Percentiles rank a stretch among this genome's conserved stretches.
Conservation (phyloP, 768 basidiomycete species). For the Cystobasidium ongulense region DNA sequence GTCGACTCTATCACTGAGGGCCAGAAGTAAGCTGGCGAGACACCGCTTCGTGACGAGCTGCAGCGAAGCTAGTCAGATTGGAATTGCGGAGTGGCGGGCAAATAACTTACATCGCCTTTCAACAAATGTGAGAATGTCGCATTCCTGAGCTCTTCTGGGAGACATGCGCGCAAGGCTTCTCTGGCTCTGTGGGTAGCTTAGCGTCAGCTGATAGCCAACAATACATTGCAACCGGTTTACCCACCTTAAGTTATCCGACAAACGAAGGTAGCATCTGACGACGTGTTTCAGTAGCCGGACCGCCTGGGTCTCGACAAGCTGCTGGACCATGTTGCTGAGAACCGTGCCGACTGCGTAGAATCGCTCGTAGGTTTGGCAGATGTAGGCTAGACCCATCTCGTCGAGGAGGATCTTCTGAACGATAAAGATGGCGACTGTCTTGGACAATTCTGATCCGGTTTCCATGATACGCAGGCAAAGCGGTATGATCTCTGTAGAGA, state of each 20-base stretch:
- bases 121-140: slow-evolving; percentile 82
- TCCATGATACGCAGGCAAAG: slow-evolving; percentile 99
- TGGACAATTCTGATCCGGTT: slow-evolving; percentile 93
- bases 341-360: slow-evolving; percentile 99
- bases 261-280: slow-evolving; percentile 86
- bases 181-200: slow-evolving; percentile 59
- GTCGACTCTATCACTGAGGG: slow-evolving; percentile 51
- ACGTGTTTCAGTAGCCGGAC: slow-evolving; percentile 94
- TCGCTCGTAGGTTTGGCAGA: slow-evolving; percentile 99
- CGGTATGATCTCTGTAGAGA: slow-evolving; percentile 98
- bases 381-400: slow-evolving; percentile 94
- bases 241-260: slow-evolving; percentile 90
- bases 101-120: slow-evolving; percentile 62
- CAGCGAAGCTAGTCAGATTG: not conserved
- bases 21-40: slow-evolving; percentile 78
- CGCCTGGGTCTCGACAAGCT: slow-evolving; percentile 94
- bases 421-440: slow-evolving; percentile 99
- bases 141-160: slow-evolving; percentile 90
- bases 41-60: slow-evolving; percentile 80
- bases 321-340: slow-evolving; percentile 95
- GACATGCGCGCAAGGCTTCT: slow-evolving; percentile 86
- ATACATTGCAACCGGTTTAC: slow-evolving; percentile 42
- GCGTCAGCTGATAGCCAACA: not conserved
- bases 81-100: not conserved
- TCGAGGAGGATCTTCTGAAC: slow-evolving; percentile 93